Conservation (phyloP, 2,329 filamentous ascomycete genomes). For the Sordariomycetes sp. region DNA sequence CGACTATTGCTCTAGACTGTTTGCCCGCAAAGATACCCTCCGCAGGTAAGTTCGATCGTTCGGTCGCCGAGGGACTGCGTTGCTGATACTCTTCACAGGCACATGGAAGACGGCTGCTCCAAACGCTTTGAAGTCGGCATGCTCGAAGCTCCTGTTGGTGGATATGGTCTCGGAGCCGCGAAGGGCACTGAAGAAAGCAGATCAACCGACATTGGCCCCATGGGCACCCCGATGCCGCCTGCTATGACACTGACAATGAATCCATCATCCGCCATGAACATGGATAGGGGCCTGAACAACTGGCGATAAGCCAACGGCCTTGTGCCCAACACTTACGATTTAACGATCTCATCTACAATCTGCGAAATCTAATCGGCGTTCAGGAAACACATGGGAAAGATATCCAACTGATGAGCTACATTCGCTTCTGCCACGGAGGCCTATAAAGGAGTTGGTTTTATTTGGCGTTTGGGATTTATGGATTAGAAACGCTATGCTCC, state of each 20-base stretch:
- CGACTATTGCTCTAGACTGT: constrained; percentile 59
- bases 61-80: too few species aligned
- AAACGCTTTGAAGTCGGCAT: constrained; percentile 53
- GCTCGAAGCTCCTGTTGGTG: constrained; percentile 21
- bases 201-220: constrained; percentile 1
- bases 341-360: background rate
- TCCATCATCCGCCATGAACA: background rate
- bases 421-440: too few species aligned
- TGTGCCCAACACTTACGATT: too few species aligned
- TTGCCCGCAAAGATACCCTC: constrained; percentile 77
- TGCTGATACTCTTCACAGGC: constrained; percentile 34
- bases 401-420: too few species aligned
- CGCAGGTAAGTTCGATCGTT: constrained; percentile 61
- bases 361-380: too few species aligned
- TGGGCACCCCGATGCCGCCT: background rate
- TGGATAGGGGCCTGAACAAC: background rate
- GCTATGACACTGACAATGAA: too few species aligned
- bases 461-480: too few species aligned
- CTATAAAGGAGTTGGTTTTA: too few species aligned
- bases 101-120: constrained; percentile 69
- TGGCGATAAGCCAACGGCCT: too few species aligned
- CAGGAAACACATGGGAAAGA: too few species aligned
- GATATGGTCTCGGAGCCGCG: background rate
- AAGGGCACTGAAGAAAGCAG: background rate
- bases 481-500: too few species aligned